Conservation (phyloP, 2,329 filamentous ascomycete genomes). For the Cladosporium sp. region DNA sequence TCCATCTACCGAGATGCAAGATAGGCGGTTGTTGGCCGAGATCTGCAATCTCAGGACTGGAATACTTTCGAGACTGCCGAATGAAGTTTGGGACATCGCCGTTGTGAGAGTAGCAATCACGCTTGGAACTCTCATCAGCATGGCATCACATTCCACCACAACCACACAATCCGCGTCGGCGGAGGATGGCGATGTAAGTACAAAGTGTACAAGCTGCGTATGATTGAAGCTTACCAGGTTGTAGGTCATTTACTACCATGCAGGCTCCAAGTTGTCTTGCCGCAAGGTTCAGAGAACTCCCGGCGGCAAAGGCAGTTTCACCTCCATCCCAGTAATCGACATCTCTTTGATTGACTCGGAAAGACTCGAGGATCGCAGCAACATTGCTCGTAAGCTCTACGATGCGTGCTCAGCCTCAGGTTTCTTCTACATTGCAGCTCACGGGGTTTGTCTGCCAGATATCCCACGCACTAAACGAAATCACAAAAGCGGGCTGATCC, state of each 20-base stretch:
- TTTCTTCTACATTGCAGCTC: conserved; percentile 83
- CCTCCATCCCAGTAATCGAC: conserved; percentile 18
- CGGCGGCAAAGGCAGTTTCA: conserved; percentile 12
- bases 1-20: neutral
- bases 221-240: neutral
- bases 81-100: neutral
- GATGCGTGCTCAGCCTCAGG: conserved; percentile 47
- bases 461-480: neutral
- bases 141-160: neutral
- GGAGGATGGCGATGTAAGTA: neutral
- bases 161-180: neutral
- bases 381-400: neutral
- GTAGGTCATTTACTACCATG: conserved; percentile 15
- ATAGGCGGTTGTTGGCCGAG: neutral
- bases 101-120: neutral
- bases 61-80: neutral
- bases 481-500: neutral
- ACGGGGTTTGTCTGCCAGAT: conserved; percentile 42
- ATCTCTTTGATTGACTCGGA: conserved; percentile 11
- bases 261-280: conserved; percentile 11
- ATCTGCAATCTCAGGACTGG: neutral
- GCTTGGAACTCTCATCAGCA: neutral
- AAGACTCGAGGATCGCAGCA: neutral
- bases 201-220: too few species aligned
- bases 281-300: conserved; percentile 10